Evolutionary conservation across 73 alveolate species (phyloP).

Genomic region (Halteria grandinella): DNA sequence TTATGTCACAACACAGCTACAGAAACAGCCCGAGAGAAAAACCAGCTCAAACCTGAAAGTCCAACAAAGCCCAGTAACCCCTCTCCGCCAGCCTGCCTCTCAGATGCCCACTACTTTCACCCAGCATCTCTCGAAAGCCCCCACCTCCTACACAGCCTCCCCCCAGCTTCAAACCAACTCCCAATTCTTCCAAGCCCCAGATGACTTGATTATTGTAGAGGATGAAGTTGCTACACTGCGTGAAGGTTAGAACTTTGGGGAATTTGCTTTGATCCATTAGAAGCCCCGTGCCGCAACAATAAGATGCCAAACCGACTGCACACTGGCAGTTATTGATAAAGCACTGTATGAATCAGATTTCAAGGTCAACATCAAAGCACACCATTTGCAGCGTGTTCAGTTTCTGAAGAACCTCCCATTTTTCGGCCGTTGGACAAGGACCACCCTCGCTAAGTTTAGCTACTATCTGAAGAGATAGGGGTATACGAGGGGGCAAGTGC

Average conservation of each 20-base stretch:
- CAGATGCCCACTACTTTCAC: too few species aligned
- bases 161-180: too few species aligned
- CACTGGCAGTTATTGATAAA: constrained; percentile 60
- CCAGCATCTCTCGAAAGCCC: too few species aligned
- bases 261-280: constrained; percentile 61
- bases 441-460: constrained; percentile 56
- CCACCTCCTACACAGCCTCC: too few species aligned
- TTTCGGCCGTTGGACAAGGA: constrained; percentile 54
- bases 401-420: constrained; percentile 58
- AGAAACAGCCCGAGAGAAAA: too few species aligned
- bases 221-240: constrained; percentile 25
- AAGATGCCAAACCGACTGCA: constrained; percentile 46
- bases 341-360: constrained; percentile 46
- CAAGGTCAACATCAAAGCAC: constrained; percentile 18
- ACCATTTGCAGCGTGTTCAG: too few species aligned
- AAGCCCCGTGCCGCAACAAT: constrained; percentile 78
- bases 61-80: too few species aligned
- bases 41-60: too few species aligned
- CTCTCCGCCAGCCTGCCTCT: too few species aligned
- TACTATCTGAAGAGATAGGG: constrained; percentile 37
- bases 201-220: constrained; percentile 36
- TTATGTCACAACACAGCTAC: too few species aligned
- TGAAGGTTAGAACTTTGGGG: constrained; percentile 68
- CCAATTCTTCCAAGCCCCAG: background rate
- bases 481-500: constrained; percentile 33